Evolutionary conservation across 2,329 filamentous ascomycete genomes (phyloP), one percentile per base, ranked within the genome.

Genomic region (Tolypocladium paradoxum): DNA sequence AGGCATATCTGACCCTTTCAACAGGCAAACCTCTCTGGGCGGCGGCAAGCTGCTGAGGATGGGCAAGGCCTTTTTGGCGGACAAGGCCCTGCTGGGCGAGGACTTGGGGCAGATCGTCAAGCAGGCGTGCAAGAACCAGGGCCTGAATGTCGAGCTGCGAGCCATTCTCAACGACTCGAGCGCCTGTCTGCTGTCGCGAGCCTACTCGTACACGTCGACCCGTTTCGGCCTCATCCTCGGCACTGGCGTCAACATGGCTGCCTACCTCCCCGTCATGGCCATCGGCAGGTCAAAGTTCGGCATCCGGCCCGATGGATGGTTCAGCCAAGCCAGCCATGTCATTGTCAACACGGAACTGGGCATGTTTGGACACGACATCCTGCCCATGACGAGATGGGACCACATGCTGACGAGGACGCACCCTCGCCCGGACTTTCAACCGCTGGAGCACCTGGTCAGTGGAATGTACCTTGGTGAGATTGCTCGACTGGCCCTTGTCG

Each of bases 391-490:
- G 4, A 74, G 73, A 57, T 87, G 83, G 82, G 83, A 87, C 57
- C 64, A 67, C 20, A 63, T 69, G 6, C 68, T 87, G 16, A 76
- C 77, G 47, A 70, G 70, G 2, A 70, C 65, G 0, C 83, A 83
- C 56, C 71, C 76, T 14, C 70, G 72, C 51, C 82, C 82, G 0
- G 75, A 79, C 27, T 84, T 84, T 56, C 82, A 85, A 58, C 82
- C 82, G 0, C 64, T 84, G 12, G 82, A 84, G 64, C 74, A 83
- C 56, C 70, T 85, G 56, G 77, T 85, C 43, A 81, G 81, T 59
- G 84, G 84, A 36, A 81, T 78, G 61, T 87, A 87, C 61, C 68
- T 87, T 2, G 84, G 84, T 48, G 84, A 87, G 65, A 76, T 87
- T 48, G 79, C 75, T 58, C 74, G 84, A 20, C 65, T 82, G 14